These are phyloP conservation scores for Penicillium chermesinum DNA, from an alignment of 495 filamentous ascomycete genomes.

Conservation along the genomic window DNA sequence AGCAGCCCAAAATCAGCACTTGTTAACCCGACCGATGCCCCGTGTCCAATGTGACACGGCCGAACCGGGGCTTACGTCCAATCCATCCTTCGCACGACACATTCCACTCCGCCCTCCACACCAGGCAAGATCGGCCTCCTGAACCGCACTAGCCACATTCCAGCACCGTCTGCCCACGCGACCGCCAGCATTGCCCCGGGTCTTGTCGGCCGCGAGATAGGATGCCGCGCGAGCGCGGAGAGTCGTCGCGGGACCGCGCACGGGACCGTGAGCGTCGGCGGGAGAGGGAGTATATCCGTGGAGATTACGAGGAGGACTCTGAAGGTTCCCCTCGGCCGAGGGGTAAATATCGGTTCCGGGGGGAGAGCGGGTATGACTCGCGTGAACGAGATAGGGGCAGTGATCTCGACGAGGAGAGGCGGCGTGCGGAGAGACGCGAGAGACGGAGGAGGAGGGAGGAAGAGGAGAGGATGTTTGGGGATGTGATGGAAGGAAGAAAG, in stretches of 20 bases:
- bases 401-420: constrained; percentile 10
- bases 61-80: neutral
- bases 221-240: constrained; percentile 42
- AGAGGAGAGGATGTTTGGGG: constrained; percentile 14
- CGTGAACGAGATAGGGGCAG: constrained; percentile 7
- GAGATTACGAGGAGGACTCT: constrained; percentile 17
- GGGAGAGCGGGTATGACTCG: constrained; percentile 21
- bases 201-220: constrained; percentile 7
- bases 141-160: constrained; percentile 2
- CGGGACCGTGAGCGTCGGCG: constrained; percentile 15
- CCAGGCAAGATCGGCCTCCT: constrained; percentile 1
- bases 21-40: too few relatives aligned
- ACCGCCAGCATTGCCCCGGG: neutral
- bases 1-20: too few relatives aligned
- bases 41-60: neutral
- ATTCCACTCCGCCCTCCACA: neutral
- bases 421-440: constrained; percentile 13
- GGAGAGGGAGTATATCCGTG: constrained; percentile 27
- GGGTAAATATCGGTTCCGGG: constrained; percentile 20
- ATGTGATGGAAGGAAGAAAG: constrained; percentile 21
- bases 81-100: neutral
- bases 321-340: constrained; percentile 11
- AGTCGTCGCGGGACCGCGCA: constrained; percentile 38
- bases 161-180: neutral
- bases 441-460: constrained; percentile 10